Evolutionary conservation across 2,329 filamentous ascomycete species (phyloP).

Genomic region (Lasiodiplodia gonubiensis): DNA sequence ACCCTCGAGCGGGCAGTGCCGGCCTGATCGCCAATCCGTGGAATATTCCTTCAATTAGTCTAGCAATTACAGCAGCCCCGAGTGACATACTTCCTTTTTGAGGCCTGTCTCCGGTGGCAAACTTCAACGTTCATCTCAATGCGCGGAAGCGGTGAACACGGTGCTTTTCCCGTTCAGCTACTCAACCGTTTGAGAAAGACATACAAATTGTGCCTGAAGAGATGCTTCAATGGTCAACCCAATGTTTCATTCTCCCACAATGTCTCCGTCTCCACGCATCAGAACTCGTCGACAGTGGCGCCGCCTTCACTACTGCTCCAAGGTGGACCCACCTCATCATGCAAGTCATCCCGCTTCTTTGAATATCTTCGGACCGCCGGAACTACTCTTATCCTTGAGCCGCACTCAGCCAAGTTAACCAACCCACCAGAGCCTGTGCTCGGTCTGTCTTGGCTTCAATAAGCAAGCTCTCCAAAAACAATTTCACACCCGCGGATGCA

Average conservation of each 20-base stretch:
- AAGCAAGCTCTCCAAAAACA: background rate
- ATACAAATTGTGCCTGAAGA: background rate
- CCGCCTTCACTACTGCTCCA: conserved; percentile 5
- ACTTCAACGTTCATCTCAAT: background rate
- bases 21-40: background rate
- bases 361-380: background rate
- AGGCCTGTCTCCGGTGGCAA: conserved; percentile 3
- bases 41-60: background rate
- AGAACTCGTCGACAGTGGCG: background rate
- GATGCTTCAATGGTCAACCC: background rate
- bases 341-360: conserved; percentile 15
- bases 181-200: background rate
- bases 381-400: background rate
- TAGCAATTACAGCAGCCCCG: background rate
- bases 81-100: background rate
- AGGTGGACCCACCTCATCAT: background rate
- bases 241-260: background rate
- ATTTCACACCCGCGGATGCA: background rate
- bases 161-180: background rate
- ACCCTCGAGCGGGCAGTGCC: background rate
- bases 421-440: background rate
- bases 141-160: conserved; percentile 5
- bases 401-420: background rate
- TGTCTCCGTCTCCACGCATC: background rate
- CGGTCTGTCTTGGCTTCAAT: background rate